A percentile compares a stretch with the other conserved stretches of the same genome.
Conservation (phyloP, 73 alveolate genomes). For the Uronychia setigera region DNA sequence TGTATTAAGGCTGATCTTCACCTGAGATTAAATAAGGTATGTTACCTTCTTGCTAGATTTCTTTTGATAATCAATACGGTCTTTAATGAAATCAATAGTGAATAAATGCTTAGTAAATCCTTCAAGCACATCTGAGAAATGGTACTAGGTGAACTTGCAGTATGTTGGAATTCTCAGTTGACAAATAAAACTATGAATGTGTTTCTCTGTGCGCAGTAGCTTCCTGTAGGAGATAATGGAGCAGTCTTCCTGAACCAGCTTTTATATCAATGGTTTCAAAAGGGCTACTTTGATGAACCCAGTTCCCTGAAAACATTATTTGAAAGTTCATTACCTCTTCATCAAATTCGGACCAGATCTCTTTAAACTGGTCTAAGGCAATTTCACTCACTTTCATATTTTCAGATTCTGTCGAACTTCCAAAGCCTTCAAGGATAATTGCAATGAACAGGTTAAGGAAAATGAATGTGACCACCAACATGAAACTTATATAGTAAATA, state of each 20-base stretch:
- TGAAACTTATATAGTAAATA: conserved; percentile 8
- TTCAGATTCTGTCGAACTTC: neutral
- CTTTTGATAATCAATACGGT: conserved; percentile 20
- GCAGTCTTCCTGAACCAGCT: neutral
- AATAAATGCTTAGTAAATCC: neutral
- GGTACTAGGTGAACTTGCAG: neutral
- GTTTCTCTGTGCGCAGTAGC: neutral
- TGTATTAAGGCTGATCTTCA: too few relatives aligned
- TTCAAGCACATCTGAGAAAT: conserved; percentile 22
- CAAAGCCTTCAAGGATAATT: conserved; percentile 34
- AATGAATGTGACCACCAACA: conserved; percentile 7
- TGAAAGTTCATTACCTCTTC: too few relatives aligned
- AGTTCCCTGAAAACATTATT: too few relatives aligned
- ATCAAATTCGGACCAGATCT: conserved; percentile 20
- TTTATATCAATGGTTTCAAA: neutral
- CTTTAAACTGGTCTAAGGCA: neutral
- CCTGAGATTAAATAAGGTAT: too few relatives aligned
- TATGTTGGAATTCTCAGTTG: conserved; percentile 5
- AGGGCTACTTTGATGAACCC: neutral
- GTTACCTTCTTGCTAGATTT: neutral
- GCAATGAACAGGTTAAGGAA: conserved; percentile 44
- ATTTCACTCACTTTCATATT: neutral
- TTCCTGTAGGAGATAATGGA: neutral
- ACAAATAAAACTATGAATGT: neutral
- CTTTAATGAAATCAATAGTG: neutral